A percentile compares a stretch with the other conserved stretches of the same genome.
These are phyloP conservation scores for Vaccinium macrocarpon DNA, from an alignment of 148 eudicot species.

Conservation along the genomic window DNA sequence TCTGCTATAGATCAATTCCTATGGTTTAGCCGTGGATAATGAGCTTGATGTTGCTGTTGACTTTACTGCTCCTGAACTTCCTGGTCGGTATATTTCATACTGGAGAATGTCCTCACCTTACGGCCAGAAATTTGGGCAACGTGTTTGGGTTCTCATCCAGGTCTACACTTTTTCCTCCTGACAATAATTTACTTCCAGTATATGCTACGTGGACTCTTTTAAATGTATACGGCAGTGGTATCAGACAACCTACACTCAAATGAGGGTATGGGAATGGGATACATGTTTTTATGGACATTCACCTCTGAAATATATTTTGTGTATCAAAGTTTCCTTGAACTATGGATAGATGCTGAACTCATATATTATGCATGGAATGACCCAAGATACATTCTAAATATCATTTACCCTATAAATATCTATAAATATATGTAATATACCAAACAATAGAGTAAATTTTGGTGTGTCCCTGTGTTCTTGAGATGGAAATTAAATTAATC, in stretches of 20 bases:
- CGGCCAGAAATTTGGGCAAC: slow-evolving; percentile 82
- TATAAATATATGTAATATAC: not conserved
- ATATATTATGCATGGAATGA: not conserved
- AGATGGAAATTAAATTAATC: not conserved
- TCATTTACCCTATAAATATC: not conserved
- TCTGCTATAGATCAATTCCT: slow-evolving; percentile 38
- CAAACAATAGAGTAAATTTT: not conserved
- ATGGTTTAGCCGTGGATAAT: slow-evolving; percentile 42
- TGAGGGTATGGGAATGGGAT: not conserved
- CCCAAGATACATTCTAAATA: not conserved
- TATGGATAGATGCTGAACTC: not conserved
- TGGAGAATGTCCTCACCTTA: slow-evolving; percentile 79
- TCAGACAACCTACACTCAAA: not conserved
- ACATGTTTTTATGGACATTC: not conserved
- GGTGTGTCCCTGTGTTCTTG: not conserved
- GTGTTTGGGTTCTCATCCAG: slow-evolving; percentile 80
- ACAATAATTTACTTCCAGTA: not conserved
- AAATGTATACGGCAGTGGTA: not conserved
- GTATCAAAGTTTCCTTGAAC: not conserved
- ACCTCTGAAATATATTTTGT: not conserved
- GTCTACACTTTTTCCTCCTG: slow-evolving; percentile 26
- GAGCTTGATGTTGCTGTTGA: slow-evolving; percentile 76
- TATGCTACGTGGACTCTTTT: not conserved
- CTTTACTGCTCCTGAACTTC: slow-evolving; percentile 68
- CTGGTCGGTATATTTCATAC: slow-evolving; percentile 68